Evolutionary conservation across 768 basidiomycete genomes (phyloP), one percentile per base, ranked within the genome.

Genomic region (Termitomyces bulborhizus): DNA sequence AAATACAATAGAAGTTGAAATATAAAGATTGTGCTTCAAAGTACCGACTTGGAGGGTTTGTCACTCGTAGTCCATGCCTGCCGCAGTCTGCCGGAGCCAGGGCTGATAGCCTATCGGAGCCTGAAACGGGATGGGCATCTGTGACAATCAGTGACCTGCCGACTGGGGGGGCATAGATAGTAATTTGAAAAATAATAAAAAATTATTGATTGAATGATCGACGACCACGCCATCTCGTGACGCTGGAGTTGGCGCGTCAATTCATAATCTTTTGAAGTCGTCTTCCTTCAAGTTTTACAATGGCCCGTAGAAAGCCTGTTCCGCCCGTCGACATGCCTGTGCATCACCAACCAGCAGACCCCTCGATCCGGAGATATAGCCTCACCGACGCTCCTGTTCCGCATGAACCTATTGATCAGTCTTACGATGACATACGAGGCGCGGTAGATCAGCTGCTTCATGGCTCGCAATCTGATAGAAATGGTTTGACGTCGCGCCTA

Each of bases 331-430:
- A 47, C 13, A 39, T 46, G n/a, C 27, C 54, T 24, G 32, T 27
- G 32, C 51, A 56, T 13, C 47, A 56, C 27, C 56, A 60, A 37
- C 57, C 57, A 36, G 60, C 52, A 31, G 60, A 61, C 41, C 47
- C 60, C 9, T 27, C 37, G 24, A 40, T 56, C 44, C 34, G 36
- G 40, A 54, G 57, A 32, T 58, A 61, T 44, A 58, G 60, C 40
- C 57, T 61, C 39, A 53, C 40, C 11, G 57, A 61, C 18, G 32
- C 46, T 9, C 60, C 57, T 24, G 34, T 53, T 8, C 31, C 39
- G 15, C 43, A 50, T 24, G 48, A 41, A 16, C 46, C 45, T 27
- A 27, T 56, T 21, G 48, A 51, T 6, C 48, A 43, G 13, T 42
- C 54, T 39, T 51, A 57, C 44, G 50, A 57, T 16, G 31, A 51